phyloP scores from a whole-genome alignment of 2,329 filamentous ascomycete species.

The Cytospora leucostoma region DNA sequence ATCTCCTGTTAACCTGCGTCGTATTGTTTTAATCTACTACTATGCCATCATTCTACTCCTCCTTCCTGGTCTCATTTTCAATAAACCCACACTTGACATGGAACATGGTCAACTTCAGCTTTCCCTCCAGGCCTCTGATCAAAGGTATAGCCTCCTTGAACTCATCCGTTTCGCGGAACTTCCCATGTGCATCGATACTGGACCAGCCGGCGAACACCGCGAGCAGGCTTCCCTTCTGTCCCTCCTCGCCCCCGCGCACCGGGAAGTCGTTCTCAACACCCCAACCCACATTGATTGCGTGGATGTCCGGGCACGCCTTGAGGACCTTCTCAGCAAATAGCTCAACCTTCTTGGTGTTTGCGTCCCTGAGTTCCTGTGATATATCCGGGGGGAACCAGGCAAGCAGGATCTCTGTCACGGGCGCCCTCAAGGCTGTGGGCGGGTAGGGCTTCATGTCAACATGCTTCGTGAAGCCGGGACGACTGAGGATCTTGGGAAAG shows the following conservation, averaged over 20 bases:
- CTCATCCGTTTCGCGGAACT: constrained; percentile 38
- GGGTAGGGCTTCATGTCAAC: constrained; percentile 26
- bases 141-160: constrained; percentile 40
- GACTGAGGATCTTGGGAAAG: constrained; percentile 28
- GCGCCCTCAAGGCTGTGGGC: constrained; percentile 25
- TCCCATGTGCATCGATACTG: constrained; percentile 41
- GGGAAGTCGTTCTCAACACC: constrained; percentile 38
- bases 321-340: constrained; percentile 28
- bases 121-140: constrained; percentile 31
- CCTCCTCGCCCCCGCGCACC: constrained; percentile 34
- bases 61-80: constrained; percentile 17
- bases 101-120: constrained; percentile 30
- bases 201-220: constrained; percentile 41
- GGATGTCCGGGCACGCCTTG: constrained; percentile 18
- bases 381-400: constrained; percentile 26
- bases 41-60: not conserved
- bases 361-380: constrained; percentile 5
- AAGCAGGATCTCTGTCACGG: constrained; percentile 28
- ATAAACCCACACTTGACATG: constrained; percentile 28
- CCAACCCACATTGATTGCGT: constrained; percentile 33
- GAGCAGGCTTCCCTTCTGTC: constrained; percentile 33
- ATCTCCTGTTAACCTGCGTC: no score
- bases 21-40: no score
- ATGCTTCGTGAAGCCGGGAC: constrained; percentile 32
- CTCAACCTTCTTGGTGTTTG: not conserved